phyloP scores from a whole-genome alignment of 2,329 filamentous ascomycete species.

The Cordyceps militaris region DNA sequence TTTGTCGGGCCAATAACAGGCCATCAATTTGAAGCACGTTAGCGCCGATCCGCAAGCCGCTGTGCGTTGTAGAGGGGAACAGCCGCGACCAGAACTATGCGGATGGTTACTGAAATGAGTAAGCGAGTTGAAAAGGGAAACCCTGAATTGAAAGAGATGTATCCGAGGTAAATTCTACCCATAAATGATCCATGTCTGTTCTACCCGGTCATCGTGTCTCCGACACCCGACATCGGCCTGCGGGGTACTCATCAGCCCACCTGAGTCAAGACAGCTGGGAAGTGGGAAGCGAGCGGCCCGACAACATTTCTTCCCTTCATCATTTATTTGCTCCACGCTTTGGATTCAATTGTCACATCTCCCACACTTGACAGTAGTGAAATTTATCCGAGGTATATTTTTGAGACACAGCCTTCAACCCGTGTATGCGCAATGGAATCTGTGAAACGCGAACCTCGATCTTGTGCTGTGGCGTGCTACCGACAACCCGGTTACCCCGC shows the following conservation, averaged over 20 bases:
- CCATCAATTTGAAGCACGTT: neutral
- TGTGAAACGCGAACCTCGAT: neutral
- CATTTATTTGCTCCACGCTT: neutral
- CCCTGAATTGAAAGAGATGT: too few species aligned
- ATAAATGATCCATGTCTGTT: too few species aligned
- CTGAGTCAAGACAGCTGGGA: neutral
- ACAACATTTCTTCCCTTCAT: neutral
- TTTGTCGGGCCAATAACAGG: neutral
- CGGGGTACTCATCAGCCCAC: neutral
- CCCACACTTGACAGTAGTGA: too few species aligned
- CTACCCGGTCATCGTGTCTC: too few species aligned
- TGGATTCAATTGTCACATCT: neutral
- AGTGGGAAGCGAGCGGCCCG: neutral
- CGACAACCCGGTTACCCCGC: neutral
- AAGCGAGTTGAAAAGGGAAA: too few species aligned
- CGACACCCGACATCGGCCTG: constrained; percentile 6
- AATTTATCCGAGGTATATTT: neutral
- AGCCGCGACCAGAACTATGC: too few species aligned
- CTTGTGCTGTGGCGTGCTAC: neutral
- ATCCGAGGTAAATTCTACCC: too few species aligned
- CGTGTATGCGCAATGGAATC: neutral
- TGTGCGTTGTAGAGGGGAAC: too few species aligned
- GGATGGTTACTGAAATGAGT: too few species aligned
- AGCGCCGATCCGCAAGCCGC: neutral
- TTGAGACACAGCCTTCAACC: too few species aligned